Conservation (phyloP, 1,139 yeast species). For the Suhomyces bokatorum region DNA sequence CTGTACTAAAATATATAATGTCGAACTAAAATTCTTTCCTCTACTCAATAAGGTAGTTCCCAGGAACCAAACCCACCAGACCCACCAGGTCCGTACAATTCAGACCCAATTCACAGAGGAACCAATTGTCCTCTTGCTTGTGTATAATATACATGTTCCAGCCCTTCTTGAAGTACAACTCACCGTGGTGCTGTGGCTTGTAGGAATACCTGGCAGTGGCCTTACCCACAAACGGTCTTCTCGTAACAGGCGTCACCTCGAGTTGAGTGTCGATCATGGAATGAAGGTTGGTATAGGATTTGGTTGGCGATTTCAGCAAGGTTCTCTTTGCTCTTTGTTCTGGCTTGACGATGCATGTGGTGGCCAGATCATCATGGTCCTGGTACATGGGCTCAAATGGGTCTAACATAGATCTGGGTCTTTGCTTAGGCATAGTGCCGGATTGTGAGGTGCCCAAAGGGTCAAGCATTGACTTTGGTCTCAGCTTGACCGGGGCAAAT, state of each 20-base stretch:
- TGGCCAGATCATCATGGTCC: constrained; percentile 15
- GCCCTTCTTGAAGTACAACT: constrained; percentile 69
- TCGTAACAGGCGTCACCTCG: constrained; percentile 38
- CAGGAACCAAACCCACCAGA: constrained; percentile 74
- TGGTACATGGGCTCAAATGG: constrained; percentile 10
- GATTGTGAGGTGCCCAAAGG: constrained; percentile 2
- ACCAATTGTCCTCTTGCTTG: constrained; percentile 89
- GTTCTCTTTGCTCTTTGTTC: constrained; percentile 13
- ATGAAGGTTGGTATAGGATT: constrained; percentile 35
- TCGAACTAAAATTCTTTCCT: constrained; percentile 13
- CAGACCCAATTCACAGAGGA: constrained; percentile 72
- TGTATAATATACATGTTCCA: constrained; percentile 70
- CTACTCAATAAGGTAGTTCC: constrained; percentile 57
- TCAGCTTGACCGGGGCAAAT: constrained; percentile 7
- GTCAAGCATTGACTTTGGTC: constrained; percentile 48
- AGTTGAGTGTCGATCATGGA: constrained; percentile 24
- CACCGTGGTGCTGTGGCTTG: constrained; percentile 78
- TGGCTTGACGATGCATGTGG: constrained; percentile 18
- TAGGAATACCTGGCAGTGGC: constrained; percentile 72
- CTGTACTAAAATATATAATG: neutral
- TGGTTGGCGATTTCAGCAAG: constrained; percentile 17
- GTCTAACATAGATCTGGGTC: constrained; percentile 47
- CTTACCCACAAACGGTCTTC: constrained; percentile 55
- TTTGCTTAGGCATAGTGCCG: constrained; percentile 5
- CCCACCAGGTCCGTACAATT: constrained; percentile 50